Evolutionary conservation across 768 basidiomycete genomes (phyloP), one percentile per base, ranked within the genome.

Genomic region (Pleurotus tuber-regium): DNA sequence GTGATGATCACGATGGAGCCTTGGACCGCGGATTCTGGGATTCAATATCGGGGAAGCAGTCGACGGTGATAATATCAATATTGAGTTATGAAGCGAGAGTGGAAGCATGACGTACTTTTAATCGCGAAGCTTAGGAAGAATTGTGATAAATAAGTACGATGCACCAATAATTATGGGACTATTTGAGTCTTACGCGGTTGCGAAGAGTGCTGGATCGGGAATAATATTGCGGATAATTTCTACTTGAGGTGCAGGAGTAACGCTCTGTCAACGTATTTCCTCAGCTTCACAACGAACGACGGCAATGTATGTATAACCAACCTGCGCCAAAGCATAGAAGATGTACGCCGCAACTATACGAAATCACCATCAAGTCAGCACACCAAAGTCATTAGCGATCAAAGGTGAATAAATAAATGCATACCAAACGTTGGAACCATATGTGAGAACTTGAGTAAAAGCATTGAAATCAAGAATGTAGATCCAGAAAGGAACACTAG

Each of bases 1-100:
- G 72, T 72, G 57, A 73, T 71, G 55, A 74, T 73, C 21, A 73
- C 70, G 41, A 72, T 70, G 25, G 68, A 70, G 6, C 67, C 72
- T 55, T 74, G 73, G 1, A 73, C 68, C 23, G 71, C 66, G 24
- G 71, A 74, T 58, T 74, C 72, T 73, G 57, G 5, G 26, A 16
- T 10, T 9, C 33, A 18, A 23, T 18, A 28, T 25, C 28, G 36
- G 47, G n/a, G 21, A 36, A n/a, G n/a, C n/a, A n/a, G n/a, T n/a
- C n/a, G n/a, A n/a, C n/a, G n/a, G n/a, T n/a, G n/a, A n/a, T n/a
- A n/a, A n/a, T n/a, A n/a, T n/a, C n/a, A n/a, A n/a, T n/a, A n/a
- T n/a, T n/a, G n/a, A n/a, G 21, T 4, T 14, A 2, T 38, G 7
- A n/a, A 38, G n/a, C 10, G 35, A 19, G 4, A 8, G 35, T 14